Evolutionary conservation across 768 basidiomycete species (phyloP), one percentile per base, ranked within the genome.

Genomic region (Hypholoma sublateritium): DNA sequence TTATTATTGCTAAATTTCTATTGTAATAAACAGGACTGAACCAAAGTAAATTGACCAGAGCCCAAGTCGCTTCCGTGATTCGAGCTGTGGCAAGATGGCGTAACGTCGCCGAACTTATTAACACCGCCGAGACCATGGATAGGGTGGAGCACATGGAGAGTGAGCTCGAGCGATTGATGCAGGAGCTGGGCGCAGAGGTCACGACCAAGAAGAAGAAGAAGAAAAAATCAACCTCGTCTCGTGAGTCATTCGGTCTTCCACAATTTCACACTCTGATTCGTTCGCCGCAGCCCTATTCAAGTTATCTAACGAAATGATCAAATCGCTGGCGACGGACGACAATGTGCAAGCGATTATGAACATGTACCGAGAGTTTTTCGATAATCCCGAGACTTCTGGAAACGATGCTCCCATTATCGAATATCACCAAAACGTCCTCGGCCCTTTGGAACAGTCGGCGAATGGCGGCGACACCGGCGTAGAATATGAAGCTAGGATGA

Each of bases 41-140:
- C 21, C 7, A 54, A 3, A 60, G 46, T 4, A 56, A 60, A 11
- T 16, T 57, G 2, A 65, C 63, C 3, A 65, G 63, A 36, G 46
- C 45, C 0, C 56, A 60, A 3, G 25, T 71, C 8, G 16, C 32
- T 5, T 9, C 53, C 1, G 63, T 61, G 19, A 65, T 71, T n/a
- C n/a, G 43, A 2, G 51, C 56, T 4, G 64, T 69, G 8, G 47
- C 56, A 0, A 45, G 50, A 11, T 71, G 70, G 69, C 63, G 61
- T 22, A 48, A 48, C 4, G 16, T 61, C 0, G 64, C 57, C 0
- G 36, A 58, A 2, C 7, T 59, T 1, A 44, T 64, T 11, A 17
- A 37, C 1, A 50, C 43, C 0, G 2, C 12, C 1, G 64, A 65
- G 0, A 45, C 48, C 9, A 1, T 61, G 1, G 12, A 19, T 17